phyloP scores from a whole-genome alignment of 192 early-diverging fungal genomes.

The Kappamyces sp. region DNA sequence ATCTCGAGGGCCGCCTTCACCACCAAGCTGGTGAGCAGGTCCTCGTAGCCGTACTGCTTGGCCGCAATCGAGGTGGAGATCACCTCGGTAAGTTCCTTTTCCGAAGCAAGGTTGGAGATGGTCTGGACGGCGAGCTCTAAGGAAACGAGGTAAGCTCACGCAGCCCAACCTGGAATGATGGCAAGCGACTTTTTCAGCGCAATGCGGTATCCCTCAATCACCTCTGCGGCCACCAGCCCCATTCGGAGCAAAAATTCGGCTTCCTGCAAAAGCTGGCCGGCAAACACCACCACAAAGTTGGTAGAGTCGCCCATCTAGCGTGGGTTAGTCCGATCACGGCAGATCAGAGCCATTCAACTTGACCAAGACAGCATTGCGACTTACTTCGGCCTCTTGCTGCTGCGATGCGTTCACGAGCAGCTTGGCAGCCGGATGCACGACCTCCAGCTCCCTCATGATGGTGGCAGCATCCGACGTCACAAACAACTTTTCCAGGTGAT shows the following conservation, averaged over 20 bases:
- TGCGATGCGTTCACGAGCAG: slow-evolving; percentile 92
- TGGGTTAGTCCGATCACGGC: slow-evolving; percentile 11
- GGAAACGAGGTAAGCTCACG: slow-evolving; percentile 9
- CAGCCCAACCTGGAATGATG: slow-evolving; percentile 64
- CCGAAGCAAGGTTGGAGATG: slow-evolving; percentile 33
- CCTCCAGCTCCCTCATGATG: slow-evolving; percentile 94
- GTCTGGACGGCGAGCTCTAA: slow-evolving; percentile 64
- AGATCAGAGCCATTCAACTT: slow-evolving; percentile 5
- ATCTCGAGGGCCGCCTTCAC: slow-evolving; percentile 75
- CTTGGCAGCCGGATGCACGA: slow-evolving; percentile 95
- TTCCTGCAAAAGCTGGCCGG: slow-evolving; percentile 88
- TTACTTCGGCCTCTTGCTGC: slow-evolving; percentile 91
- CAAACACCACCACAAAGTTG: slow-evolving; percentile 92
- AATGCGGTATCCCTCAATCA: slow-evolving; percentile 90
- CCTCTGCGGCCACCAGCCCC: slow-evolving; percentile 91
- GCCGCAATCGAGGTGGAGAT: slow-evolving; percentile 75
- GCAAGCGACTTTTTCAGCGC: slow-evolving; percentile 76
- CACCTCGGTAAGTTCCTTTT: slow-evolving; percentile 65
- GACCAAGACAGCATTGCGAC: slow-evolving; percentile 6
- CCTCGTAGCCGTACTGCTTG: slow-evolving; percentile 92
- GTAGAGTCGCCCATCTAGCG: slow-evolving; percentile 84
- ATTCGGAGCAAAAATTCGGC: slow-evolving; percentile 88
- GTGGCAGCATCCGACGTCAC: slow-evolving; percentile 99
- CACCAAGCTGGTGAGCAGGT: slow-evolving; percentile 73
- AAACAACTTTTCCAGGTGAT: slow-evolving; percentile 96